Evolutionary conservation across 257 asterid species (phyloP).

Genomic region (Ehretia macrophylla): DNA sequence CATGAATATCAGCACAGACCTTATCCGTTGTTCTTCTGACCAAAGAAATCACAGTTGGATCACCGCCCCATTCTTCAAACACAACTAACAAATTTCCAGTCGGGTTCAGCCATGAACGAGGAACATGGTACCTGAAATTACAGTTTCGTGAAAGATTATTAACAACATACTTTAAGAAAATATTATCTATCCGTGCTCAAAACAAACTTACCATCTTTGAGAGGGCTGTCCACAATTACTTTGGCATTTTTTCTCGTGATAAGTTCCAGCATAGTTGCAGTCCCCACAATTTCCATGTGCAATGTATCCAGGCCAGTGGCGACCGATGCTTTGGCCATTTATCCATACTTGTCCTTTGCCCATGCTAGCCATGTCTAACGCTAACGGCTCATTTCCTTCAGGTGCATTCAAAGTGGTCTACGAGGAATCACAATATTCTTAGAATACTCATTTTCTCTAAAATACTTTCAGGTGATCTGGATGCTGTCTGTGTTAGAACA

Average conservation of each 20-base stretch:
- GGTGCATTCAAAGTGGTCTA: slow-evolving; percentile 78
- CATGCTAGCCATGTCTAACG: slow-evolving; percentile 82
- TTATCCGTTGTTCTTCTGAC: slow-evolving; percentile 40
- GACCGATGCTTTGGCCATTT: slow-evolving; percentile 81
- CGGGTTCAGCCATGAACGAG: slow-evolving; percentile 76
- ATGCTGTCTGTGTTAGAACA: neutral
- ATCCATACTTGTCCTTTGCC: slow-evolving; percentile 93
- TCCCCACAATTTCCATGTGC: slow-evolving; percentile 68
- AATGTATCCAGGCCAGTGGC: slow-evolving; percentile 84
- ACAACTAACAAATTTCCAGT: slow-evolving; percentile 65
- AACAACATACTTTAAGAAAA: neutral
- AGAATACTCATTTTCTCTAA: neutral
- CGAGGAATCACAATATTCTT: slow-evolving; percentile 4
- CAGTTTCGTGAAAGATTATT: slow-evolving; percentile 4
- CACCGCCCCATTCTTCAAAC: slow-evolving; percentile 86
- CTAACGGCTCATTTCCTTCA: slow-evolving; percentile 70
- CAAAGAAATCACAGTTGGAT: slow-evolving; percentile 54
- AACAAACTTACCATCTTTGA: slow-evolving; percentile 70
- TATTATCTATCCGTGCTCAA: neutral
- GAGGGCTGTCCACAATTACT: slow-evolving; percentile 77
- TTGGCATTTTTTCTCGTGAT: slow-evolving; percentile 68
- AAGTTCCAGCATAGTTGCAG: slow-evolving; percentile 73
- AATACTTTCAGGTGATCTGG: no score
- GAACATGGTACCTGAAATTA: slow-evolving; percentile 67
- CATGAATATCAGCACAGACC: neutral